Percentiles rank a stretch among this genome's conserved stretches.
Conservation (phyloP, 2,329 filamentous ascomycete genomes). For the Blastomyces parvus region DNA sequence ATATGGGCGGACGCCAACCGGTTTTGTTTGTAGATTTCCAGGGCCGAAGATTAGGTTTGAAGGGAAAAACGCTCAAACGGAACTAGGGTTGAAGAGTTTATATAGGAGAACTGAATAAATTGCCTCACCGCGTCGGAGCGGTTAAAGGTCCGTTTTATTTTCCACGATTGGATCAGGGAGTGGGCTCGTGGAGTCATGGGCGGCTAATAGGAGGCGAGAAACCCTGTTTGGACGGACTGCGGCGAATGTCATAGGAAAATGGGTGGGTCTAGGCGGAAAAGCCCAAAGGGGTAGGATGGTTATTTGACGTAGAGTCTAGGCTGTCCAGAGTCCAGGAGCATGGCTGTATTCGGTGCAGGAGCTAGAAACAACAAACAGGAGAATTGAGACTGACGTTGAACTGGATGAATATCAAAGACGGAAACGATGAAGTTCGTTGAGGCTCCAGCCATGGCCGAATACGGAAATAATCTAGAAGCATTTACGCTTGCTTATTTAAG, state of each 20-base stretch:
- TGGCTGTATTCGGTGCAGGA: background rate
- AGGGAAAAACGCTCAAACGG: background rate
- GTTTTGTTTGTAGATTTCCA: background rate
- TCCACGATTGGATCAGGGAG: background rate
- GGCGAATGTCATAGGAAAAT: background rate
- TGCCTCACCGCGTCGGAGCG: background rate
- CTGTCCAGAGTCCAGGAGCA: background rate
- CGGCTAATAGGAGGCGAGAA: conserved; percentile 1
- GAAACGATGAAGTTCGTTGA: background rate
- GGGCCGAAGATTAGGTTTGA: background rate
- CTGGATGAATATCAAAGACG: background rate
- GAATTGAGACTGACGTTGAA: background rate
- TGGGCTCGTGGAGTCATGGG: background rate
- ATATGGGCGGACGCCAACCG: no score
- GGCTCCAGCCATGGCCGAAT: background rate
- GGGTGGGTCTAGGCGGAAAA: background rate
- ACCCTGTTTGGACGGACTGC: background rate
- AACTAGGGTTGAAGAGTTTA: background rate
- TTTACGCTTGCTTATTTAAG: background rate
- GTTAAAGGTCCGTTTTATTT: background rate
- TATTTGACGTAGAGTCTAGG: background rate
- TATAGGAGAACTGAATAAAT: background rate
- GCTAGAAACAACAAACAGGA: background rate
- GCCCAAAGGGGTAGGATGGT: background rate
- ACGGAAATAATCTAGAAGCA: conserved; percentile 5